Evolutionary conservation across 2,329 filamentous ascomycete genomes (phyloP), one percentile per base, ranked within the genome.

Genomic region (Diaporthe caulivora): DNA sequence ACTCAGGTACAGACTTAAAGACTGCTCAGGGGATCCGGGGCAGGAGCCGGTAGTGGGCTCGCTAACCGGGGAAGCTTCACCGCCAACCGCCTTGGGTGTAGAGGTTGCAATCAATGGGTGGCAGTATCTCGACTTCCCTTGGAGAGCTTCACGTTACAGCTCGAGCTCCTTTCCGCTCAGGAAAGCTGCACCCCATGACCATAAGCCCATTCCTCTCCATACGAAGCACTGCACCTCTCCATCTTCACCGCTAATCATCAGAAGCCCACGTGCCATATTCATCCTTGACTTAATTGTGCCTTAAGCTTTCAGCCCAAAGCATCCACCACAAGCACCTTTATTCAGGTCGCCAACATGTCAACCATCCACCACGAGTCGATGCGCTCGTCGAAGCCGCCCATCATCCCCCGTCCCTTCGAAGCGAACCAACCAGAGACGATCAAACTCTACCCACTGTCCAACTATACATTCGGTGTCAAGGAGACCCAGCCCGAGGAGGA

Each of bases 391-490:
- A 90, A 92, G 76, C 92, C 93, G 84, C 95, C 96, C 31, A 91
- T 92, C 76, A 89, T 94, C 70, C 95, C 95, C 34, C 92, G 94
- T 76, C 85, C 92, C 77, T 99, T 99, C 89, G 94, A 95, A 81
- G 92, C 90, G 69, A 95, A 96, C 82, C 97, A 99, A 84, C 95
- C 96, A 44, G 87, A 92, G 78, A 97, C 95, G 2, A 95, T 99
- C 80, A 94, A 94, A 70, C 90, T 99, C 34, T 98, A 95, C 81
- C 97, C 97, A 44, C 90, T 99, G 64, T 98, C 95, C 78, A 99
- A 98, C 88, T 99, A 99, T 88, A 98, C 97, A 31, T 98, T 99
- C 80, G 96, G 96, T 76, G 97, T 97, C 75, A 99, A 99, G 85
- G 97, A 98, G 87, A 97, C 94, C 29, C 97, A 99, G 82, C 97